phyloP scores from a whole-genome alignment of 2,329 filamentous ascomycete genomes.

The Sclerotinia sclerotiorum region DNA sequence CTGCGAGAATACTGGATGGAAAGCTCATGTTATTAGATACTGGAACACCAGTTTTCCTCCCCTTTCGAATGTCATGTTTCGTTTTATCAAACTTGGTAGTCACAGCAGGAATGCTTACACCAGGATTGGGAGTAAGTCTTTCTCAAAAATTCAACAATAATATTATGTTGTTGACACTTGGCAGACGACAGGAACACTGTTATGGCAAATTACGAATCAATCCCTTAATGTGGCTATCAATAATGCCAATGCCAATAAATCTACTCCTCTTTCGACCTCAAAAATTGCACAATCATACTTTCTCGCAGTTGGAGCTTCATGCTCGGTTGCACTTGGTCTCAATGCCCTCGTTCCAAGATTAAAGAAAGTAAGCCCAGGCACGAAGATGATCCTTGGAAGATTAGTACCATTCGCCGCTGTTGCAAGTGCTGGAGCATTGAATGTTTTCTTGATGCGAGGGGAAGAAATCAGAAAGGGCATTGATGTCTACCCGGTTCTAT shows the following conservation, averaged over 20 bases:
- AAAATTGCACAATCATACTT: conserved; percentile 88
- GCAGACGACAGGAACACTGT: conserved; percentile 77
- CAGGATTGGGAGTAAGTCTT: conserved; percentile 66
- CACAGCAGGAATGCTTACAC: conserved; percentile 95
- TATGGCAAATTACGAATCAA: conserved; percentile 96
- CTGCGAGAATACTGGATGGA: background rate
- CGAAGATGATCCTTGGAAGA: conserved; percentile 74
- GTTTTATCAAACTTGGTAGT: conserved; percentile 92
- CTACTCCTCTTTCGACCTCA: conserved; percentile 76
- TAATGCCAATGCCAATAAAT: conserved; percentile 97
- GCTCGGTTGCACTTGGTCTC: conserved; percentile 87
- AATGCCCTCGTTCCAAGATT: conserved; percentile 87
- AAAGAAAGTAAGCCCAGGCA: conserved; percentile 70
- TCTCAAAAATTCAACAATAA: background rate
- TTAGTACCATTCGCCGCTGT: conserved; percentile 96
- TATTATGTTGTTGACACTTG: conserved; percentile 24
- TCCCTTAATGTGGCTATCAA: conserved; percentile 98
- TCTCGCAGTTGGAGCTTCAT: conserved; percentile 88
- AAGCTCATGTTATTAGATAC: conserved; percentile 62
- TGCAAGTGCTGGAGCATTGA: conserved; percentile 84
- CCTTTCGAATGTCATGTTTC: conserved; percentile 97
- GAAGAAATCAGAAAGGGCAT: conserved; percentile 94
- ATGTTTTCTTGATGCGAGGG: conserved; percentile 96
- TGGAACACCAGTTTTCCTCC: conserved; percentile 85
- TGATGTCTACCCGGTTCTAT: conserved; percentile 82